Evolutionary conservation across 148 eudicot genomes (phyloP).

Genomic region (Diospyros lotus): DNA sequence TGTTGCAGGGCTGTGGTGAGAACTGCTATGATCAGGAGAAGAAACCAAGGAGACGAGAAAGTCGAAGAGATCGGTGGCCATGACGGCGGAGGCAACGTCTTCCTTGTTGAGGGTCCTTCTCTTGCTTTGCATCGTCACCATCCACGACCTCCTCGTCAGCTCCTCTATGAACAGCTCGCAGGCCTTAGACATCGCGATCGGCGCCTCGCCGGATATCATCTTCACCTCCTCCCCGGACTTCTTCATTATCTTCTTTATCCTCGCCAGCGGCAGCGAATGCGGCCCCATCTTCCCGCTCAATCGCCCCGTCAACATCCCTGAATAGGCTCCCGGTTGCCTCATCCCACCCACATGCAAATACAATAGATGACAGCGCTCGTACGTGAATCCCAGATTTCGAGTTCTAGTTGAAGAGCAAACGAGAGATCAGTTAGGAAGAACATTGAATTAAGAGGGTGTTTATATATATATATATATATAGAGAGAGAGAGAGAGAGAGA

Average conservation of each 20-base stretch:
- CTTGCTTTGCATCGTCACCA: slow-evolving; percentile 32
- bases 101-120: slow-evolving; percentile 41
- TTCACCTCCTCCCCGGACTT: slow-evolving; percentile 40
- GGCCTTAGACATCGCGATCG: slow-evolving; percentile 42
- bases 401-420: neutral
- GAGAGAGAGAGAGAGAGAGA: neutral
- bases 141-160: slow-evolving; percentile 35
- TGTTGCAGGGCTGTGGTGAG: neutral
- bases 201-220: slow-evolving; percentile 59
- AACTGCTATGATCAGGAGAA: neutral
- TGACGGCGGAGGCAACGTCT: slow-evolving; percentile 46
- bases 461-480: neutral
- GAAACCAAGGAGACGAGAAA: slow-evolving; percentile 34
- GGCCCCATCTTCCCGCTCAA: slow-evolving; percentile 28
- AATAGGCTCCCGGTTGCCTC: slow-evolving; percentile 49
- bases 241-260: slow-evolving; percentile 59
- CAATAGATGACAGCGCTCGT: neutral
- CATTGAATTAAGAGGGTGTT: neutral
- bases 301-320: slow-evolving; percentile 31
- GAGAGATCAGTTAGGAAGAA: neutral
- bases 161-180: slow-evolving; percentile 48
- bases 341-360: slow-evolving; percentile 10
- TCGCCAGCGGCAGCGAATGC: slow-evolving; percentile 43
- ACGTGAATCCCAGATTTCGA: neutral
- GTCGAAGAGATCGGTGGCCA: slow-evolving; percentile 40